Base-by-base conservation (phyloP, 345 rosid species). In the Murraya koenigii region DNA sequence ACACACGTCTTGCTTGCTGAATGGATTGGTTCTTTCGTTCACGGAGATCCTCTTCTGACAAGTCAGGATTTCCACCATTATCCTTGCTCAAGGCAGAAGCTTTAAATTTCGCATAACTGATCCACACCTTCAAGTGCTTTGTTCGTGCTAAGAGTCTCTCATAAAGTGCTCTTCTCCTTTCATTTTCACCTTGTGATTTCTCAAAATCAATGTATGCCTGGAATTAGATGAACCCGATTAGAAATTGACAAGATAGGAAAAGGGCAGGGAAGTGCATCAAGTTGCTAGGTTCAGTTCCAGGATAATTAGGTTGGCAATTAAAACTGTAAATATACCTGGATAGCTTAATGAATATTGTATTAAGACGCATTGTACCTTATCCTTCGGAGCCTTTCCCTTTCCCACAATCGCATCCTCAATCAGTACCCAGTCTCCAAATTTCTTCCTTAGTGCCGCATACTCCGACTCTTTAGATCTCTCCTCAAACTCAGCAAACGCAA, bases 201-300 rank as follows among this genome's bases (percentile, higher is more conserved):
- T 93, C 99, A 80, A 95, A 95, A 77, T 95, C 97, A 23, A 95
- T 92, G 81, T 90, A 93, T 76, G 97, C 99, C 97, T 92, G 88
- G 63, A 71, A 60, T 71, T 33, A 78, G 80, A 80, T 69, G 25
- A 17, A 28, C 28, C 49, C 17, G 15, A 49, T 4, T 49, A 49
- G 55, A 49, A 49, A 49, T 15, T 49, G 20, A 15, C 55, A 41
- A 41, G 4, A 41, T 58, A 49, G 55, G 55, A 49, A 47, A 47
- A 47, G 9, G 11, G 14, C 38, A 56, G 26, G 44, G 55, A 54
- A 74, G 9, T 28, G 26, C 22, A 30, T 49, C 56, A 62, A 65
- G 59, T n/a, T 65, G 49, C 14, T 32, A 17, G 71, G 19, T 33
- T 13, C 33, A 4, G 47, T 52, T n/a, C 32, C 60, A 75, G 25